Percentiles rank a stretch among this genome's conserved stretches.
phyloP scores from a whole-genome alignment of 2,329 filamentous ascomycete genomes.

The Myriosclerotinia scirpicola region DNA sequence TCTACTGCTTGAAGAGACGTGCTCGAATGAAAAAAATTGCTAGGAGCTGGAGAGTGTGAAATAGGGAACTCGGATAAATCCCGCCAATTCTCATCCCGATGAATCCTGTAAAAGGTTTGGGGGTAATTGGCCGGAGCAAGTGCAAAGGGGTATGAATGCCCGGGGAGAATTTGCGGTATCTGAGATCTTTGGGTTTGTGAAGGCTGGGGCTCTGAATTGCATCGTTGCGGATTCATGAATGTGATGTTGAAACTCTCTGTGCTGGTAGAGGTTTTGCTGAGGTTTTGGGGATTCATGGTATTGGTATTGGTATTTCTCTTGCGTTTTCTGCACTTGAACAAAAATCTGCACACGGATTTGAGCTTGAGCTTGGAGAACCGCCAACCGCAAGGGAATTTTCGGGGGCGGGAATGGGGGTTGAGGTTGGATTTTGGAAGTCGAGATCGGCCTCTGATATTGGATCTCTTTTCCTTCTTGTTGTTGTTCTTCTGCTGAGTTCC shows the following conservation, averaged over 20 bases:
- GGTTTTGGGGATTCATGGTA: background rate
- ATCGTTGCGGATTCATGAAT: accelerated
- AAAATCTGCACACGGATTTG: background rate
- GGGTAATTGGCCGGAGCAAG: background rate
- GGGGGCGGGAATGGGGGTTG: background rate
- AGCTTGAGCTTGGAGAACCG: background rate
- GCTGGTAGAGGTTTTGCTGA: too few relatives aligned
- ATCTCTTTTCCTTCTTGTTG: background rate
- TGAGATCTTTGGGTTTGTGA: background rate
- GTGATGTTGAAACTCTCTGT: background rate
- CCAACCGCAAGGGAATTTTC: background rate
- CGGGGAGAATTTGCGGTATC: background rate
- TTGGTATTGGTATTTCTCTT: background rate
- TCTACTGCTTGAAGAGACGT: background rate
- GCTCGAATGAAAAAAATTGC: background rate
- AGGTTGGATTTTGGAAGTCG: background rate
- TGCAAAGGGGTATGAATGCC: background rate
- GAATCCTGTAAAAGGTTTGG: background rate
- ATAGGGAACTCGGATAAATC: background rate
- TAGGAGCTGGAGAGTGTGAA: background rate
- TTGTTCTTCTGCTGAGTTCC: background rate
- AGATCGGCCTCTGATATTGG: background rate
- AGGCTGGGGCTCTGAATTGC: background rate
- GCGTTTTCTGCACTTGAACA: background rate
- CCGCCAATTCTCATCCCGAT: background rate